These are phyloP conservation scores for Fusarium sp. DNA, from an alignment of 2,329 filamentous ascomycete species.

Conservation along the genomic window DNA sequence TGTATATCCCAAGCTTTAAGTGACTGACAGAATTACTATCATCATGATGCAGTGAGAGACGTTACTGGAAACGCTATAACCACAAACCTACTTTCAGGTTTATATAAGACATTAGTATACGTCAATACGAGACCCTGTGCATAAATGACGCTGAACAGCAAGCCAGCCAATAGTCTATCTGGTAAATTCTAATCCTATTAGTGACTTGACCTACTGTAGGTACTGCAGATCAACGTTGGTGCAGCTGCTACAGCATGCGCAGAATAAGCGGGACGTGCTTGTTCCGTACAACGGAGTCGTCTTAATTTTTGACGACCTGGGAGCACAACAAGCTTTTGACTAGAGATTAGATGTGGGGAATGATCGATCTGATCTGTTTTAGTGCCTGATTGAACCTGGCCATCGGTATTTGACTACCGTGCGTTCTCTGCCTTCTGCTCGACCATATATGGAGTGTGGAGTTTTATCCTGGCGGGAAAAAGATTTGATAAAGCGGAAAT, in stretches of 20 bases:
- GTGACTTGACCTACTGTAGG: background rate
- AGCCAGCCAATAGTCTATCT: background rate
- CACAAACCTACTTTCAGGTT: background rate
- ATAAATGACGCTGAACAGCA: background rate
- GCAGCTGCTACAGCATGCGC: background rate
- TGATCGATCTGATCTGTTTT: background rate
- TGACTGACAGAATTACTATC: background rate
- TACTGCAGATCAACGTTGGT: slow-evolving; percentile 2
- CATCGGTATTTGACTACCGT: background rate
- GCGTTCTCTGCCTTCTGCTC: background rate
- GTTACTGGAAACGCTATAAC: background rate
- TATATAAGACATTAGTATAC: background rate
- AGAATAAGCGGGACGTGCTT: background rate
- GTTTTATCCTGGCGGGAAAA: background rate
- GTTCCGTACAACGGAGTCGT: background rate
- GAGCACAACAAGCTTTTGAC: slow-evolving; percentile 8
- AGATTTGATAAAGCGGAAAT: background rate
- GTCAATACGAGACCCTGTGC: background rate
- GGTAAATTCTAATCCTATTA: background rate
- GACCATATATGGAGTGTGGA: background rate
- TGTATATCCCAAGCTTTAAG: background rate
- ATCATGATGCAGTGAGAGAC: background rate
- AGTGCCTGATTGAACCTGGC: background rate
- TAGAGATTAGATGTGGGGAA: background rate
- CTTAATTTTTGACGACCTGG: background rate